Conservation (phyloP, 768 basidiomycete species). For the Calocera viscosa region DNA sequence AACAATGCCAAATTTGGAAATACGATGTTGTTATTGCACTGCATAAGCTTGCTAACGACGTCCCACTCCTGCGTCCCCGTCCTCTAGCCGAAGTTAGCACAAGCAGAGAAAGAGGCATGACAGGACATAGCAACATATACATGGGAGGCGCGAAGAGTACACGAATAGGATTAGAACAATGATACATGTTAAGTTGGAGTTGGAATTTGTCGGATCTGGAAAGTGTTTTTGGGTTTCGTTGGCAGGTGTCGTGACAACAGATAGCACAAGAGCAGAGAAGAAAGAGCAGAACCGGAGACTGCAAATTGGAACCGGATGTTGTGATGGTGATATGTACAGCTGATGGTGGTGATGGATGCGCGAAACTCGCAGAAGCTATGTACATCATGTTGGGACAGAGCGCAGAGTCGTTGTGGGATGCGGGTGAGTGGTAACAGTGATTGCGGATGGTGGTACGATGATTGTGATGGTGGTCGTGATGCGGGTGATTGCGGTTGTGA, state of each 20-base stretch:
- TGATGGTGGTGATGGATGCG: background rate
- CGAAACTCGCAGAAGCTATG: background rate
- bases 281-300: background rate
- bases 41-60: no score
- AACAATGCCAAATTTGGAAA: background rate
- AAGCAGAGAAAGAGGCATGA: background rate
- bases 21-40: no score
- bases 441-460: slow-evolving; percentile 3
- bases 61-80: no score
- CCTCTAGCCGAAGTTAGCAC: background rate
- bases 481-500: background rate
- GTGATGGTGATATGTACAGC: background rate
- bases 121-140: background rate
- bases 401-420: background rate
- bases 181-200: slow-evolving; percentile 1
- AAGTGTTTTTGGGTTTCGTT: slow-evolving; percentile 6
- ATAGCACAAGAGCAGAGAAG: background rate
- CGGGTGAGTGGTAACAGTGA: background rate
- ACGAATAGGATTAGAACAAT: slow-evolving; percentile 9
- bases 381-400: background rate
- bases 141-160: background rate
- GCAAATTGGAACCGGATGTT: background rate
- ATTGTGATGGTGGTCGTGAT: background rate
- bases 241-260: background rate
- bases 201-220: background rate